Base-by-base conservation (phyloP, 2,329 filamentous ascomycete genomes). In the Diaporthe citri region DNA sequence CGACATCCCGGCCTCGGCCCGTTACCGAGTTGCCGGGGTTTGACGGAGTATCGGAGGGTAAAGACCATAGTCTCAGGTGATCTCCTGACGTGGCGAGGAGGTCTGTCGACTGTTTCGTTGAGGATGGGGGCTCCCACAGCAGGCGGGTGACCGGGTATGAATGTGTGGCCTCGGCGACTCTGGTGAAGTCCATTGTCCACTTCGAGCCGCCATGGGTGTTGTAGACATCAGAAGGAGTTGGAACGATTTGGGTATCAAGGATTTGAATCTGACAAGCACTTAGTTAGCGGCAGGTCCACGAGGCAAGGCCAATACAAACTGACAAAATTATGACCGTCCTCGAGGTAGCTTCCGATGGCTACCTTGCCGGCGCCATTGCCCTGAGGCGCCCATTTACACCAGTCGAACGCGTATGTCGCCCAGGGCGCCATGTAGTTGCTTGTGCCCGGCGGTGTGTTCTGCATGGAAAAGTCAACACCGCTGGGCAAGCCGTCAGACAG, bases 241-340 rank as follows among this genome's bases (percentile, higher is more conserved):
- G 93, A 9, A 90, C 87, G 79, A 96, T 90, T 78, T 97, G 93
- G 57, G 95, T 95, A 84, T 98, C 96, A 77, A 98, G 90, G 77
- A 99, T 98, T 94, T 98, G 97, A 78, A 98, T 98, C 95, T 97
- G 75, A 59, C 79, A 78, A 60, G 34, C 67, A 62, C 41, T 13
- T 22, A 73, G 41, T 46, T 28, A 74, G 55, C 13, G 39, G 31
- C 15, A 34, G 56, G 25, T 34, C 25, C 15, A 22, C 17, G 6
- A 12, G 20, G 22, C 31, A 41, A 75, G 31, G 43, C 46, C 57
- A 51, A 72, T 34, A 12, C 34, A 74, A 28, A 84, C 90, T 80
- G 87, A 98, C 95, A 87, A 97, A 99, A 83, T 99, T 99, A 86
- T 99, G 97, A 8, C 96, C 96, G 84, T 99, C 97, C 85, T 99